Conservation (phyloP, 768 basidiomycete genomes). For the Lactifluus volemus region DNA sequence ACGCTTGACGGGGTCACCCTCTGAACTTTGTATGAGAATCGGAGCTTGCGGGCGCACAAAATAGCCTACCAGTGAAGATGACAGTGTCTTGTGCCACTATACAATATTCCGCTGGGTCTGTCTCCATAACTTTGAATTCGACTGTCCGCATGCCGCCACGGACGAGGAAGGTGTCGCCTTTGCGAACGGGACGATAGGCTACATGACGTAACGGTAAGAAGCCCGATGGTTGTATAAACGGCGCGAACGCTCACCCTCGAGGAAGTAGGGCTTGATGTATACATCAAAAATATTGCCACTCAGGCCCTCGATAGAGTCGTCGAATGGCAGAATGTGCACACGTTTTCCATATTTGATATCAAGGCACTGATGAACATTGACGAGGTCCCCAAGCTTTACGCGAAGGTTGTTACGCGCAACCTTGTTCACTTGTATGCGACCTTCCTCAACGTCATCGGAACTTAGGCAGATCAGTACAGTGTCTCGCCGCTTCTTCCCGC, state of each 20-base stretch:
- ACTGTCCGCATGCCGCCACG: conserved; percentile 98
- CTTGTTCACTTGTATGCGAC: conserved; percentile 97
- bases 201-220: conserved; percentile 4
- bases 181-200: conserved; percentile 82
- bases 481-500: conserved; percentile 96
- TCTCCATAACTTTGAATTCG: conserved; percentile 99
- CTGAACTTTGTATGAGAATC: conserved; percentile 32
- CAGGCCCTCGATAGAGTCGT: conserved; percentile 96
- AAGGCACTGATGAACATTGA: conserved; percentile 90
- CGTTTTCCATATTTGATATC: conserved; percentile 99
- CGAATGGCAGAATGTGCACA: conserved; percentile 93
- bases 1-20: conserved; percentile 97
- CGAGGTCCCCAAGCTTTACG: conserved; percentile 94
- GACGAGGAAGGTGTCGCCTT: conserved; percentile 98
- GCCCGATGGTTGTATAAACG: neutral
- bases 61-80: conserved; percentile 68
- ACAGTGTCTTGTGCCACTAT: conserved; percentile 99
- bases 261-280: conserved; percentile 98
- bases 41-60: neutral
- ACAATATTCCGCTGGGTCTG: conserved; percentile 96
- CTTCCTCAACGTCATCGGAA: conserved; percentile 95
- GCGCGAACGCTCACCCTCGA: conserved; percentile 55
- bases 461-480: conserved; percentile 96
- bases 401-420: conserved; percentile 99
- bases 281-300: conserved; percentile 99